Conservation (phyloP, 2,329 filamentous ascomycete genomes). For the Mycocentrospora acerina region DNA sequence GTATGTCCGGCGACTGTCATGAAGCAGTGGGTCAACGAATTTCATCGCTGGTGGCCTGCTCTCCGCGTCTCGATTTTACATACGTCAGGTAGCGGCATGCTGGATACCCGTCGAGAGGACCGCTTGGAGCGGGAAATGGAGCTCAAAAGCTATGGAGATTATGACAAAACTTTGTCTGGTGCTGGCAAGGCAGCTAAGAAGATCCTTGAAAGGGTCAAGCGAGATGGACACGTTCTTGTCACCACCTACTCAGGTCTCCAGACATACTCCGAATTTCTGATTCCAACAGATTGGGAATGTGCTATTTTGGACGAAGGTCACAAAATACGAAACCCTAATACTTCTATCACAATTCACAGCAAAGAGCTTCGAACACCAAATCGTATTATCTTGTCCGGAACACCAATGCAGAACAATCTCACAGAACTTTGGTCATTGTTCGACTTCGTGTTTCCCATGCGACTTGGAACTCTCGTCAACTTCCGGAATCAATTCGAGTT, state of each 20-base stretch:
- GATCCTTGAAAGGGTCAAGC: slow-evolving; percentile 78
- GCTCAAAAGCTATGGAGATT: slow-evolving; percentile 49
- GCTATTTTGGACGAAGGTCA: slow-evolving; percentile 96
- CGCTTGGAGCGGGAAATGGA: slow-evolving; percentile 64
- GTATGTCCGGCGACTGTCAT: slow-evolving; percentile 94
- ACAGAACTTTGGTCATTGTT: slow-evolving; percentile 96
- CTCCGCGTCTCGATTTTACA: slow-evolving; percentile 92
- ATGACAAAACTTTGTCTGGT: slow-evolving; percentile 48
- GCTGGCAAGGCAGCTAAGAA: slow-evolving; percentile 70
- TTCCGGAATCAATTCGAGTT: slow-evolving; percentile 92
- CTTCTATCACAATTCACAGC: slow-evolving; percentile 90
- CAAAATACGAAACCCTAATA: slow-evolving; percentile 96
- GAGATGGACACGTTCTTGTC: slow-evolving; percentile 87
- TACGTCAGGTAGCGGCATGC: slow-evolving; percentile 93
- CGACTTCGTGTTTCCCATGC: slow-evolving; percentile 97
- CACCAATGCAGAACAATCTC: slow-evolving; percentile 96
- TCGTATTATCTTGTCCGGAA: slow-evolving; percentile 90
- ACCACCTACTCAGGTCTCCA: slow-evolving; percentile 97
- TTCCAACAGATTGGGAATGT: slow-evolving; percentile 86
- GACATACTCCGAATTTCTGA: slow-evolving; percentile 80
- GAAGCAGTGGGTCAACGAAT: slow-evolving; percentile 97
- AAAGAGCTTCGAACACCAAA: slow-evolving; percentile 91
- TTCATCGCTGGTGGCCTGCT: slow-evolving; percentile 99
- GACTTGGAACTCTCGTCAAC: slow-evolving; percentile 84
- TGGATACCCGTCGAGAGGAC: slow-evolving; percentile 68